Conservation (phyloP, 2,329 filamentous ascomycete genomes). For the Ophiostoma ulmi region DNA sequence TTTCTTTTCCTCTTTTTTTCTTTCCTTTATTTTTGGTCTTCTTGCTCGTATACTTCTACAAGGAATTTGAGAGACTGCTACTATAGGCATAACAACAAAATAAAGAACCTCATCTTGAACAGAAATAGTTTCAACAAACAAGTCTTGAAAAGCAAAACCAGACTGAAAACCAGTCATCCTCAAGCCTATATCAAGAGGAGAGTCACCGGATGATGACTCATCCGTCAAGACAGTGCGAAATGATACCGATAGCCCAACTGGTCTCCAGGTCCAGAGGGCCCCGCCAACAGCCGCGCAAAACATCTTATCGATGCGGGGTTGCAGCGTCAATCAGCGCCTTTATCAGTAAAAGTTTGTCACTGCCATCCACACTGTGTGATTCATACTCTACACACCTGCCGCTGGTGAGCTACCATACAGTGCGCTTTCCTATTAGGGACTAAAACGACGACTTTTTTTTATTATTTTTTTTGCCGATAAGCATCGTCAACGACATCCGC, state of each 20-base stretch:
- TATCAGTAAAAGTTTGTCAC: slow-evolving; percentile 8
- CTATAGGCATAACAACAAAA: too few species aligned
- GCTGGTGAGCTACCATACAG: not conserved
- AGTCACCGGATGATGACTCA: too few species aligned
- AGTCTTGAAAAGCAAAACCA: too few species aligned
- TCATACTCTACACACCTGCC: not conserved
- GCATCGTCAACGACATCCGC: slow-evolving; percentile 6
- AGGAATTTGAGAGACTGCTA: too few species aligned
- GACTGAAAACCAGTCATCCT: too few species aligned
- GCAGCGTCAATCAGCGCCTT: not conserved
- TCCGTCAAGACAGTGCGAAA: not conserved
- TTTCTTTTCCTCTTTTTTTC: too few species aligned
- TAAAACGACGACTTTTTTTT: not conserved
- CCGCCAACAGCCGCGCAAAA: not conserved
- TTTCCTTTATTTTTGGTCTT: too few species aligned
- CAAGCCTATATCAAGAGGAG: not conserved
- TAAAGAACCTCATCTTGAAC: too few species aligned
- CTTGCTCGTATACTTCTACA: too few species aligned
- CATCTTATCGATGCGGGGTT: slow-evolving; percentile 1
- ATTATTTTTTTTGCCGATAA: slow-evolving; percentile 16
- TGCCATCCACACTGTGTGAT: not conserved
- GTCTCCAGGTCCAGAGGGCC: not conserved
- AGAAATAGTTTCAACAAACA: too few species aligned
- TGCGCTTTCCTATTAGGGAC: not conserved
- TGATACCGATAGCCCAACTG: too few species aligned